phyloP scores from a whole-genome alignment of 129 eudicot species.

The Solidago caesia region DNA sequence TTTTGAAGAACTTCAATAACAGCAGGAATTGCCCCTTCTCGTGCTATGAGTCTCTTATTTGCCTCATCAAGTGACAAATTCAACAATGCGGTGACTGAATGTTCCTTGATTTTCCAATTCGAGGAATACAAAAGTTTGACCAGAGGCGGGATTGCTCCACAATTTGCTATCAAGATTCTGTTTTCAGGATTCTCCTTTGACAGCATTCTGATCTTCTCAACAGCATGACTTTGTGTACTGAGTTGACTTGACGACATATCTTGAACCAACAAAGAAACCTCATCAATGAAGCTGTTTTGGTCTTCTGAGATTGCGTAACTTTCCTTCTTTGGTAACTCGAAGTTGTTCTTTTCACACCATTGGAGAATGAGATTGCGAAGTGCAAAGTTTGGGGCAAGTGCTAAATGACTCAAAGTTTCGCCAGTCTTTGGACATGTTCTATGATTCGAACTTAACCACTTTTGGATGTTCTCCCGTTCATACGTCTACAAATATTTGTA shows the following conservation, averaged over 20 bases:
- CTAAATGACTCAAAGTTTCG: slow-evolving; percentile 47
- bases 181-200: slow-evolving; percentile 70
- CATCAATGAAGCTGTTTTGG: slow-evolving; percentile 43
- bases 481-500: slow-evolving; percentile 52
- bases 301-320: slow-evolving; percentile 27
- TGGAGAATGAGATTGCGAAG: slow-evolving; percentile 65
- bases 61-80: slow-evolving; percentile 64
- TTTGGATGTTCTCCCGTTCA: slow-evolving; percentile 50
- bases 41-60: slow-evolving; percentile 59
- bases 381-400: slow-evolving; percentile 65
- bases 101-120: slow-evolving; percentile 47
- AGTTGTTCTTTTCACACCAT: slow-evolving; percentile 72
- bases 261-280: slow-evolving; percentile 43
- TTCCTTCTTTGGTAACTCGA: slow-evolving; percentile 51
- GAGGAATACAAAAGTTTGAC: slow-evolving; percentile 32
- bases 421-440: slow-evolving; percentile 76
- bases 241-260: slow-evolving; percentile 44
- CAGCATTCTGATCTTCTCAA: slow-evolving; percentile 52
- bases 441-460: slow-evolving; percentile 61
- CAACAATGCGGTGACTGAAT: slow-evolving; percentile 59
- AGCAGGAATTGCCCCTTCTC: slow-evolving; percentile 60
- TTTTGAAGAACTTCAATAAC: slow-evolving; percentile 55
- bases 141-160: slow-evolving; percentile 16
- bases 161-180: slow-evolving; percentile 31
- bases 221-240: slow-evolving; percentile 47